phyloP scores from a whole-genome alignment of 768 basidiomycete genomes.

The Trametes cubensis region DNA sequence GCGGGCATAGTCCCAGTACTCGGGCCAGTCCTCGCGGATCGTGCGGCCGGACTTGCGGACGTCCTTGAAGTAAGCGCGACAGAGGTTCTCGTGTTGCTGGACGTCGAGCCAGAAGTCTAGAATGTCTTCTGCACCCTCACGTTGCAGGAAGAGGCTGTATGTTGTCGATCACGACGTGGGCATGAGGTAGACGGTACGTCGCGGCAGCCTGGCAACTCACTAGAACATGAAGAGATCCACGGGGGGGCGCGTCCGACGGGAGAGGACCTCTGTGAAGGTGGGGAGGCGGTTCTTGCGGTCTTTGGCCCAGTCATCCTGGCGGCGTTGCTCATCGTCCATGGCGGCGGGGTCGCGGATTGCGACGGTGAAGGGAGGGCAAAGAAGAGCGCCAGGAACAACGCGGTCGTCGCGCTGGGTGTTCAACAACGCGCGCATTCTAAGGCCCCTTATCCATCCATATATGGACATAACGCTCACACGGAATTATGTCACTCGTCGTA shows the following conservation, averaged over 20 bases:
- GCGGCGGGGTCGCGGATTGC: conserved; percentile 19
- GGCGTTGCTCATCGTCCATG: conserved; percentile 39
- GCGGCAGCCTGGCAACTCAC: conserved; percentile 53
- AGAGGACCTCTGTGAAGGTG: conserved; percentile 90
- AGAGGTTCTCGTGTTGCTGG: conserved; percentile 98
- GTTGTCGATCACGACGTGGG: conserved; percentile 9
- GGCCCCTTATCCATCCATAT: conserved; percentile 8
- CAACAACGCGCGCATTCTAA: conserved; percentile 16
- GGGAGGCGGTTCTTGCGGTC: conserved; percentile 77
- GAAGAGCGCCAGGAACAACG: conserved; percentile 21
- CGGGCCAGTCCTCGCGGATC: conserved; percentile 97
- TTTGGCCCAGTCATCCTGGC: conserved; percentile 74
- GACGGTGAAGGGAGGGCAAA: conserved; percentile 13
- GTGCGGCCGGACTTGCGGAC: conserved; percentile 91
- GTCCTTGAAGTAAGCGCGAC: conserved; percentile 99
- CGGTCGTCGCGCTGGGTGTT: conserved; percentile 22
- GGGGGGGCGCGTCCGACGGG: conserved; percentile 87
- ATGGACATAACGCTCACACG: conserved; percentile 1
- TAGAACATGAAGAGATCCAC: conserved; percentile 99
- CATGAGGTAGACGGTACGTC: conserved; percentile 14
- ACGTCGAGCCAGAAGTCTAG: conserved; percentile 99
- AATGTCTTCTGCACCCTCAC: conserved; percentile 94
- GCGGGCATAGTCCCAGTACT: conserved; percentile 95
- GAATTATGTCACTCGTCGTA: background rate
- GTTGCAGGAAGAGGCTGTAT: conserved; percentile 86